A percentile compares a stretch with the other conserved stretches of the same genome.
phyloP scores from a whole-genome alignment of 2,329 filamentous ascomycete genomes.

The Cephalotrichum gorgonifer region DNA sequence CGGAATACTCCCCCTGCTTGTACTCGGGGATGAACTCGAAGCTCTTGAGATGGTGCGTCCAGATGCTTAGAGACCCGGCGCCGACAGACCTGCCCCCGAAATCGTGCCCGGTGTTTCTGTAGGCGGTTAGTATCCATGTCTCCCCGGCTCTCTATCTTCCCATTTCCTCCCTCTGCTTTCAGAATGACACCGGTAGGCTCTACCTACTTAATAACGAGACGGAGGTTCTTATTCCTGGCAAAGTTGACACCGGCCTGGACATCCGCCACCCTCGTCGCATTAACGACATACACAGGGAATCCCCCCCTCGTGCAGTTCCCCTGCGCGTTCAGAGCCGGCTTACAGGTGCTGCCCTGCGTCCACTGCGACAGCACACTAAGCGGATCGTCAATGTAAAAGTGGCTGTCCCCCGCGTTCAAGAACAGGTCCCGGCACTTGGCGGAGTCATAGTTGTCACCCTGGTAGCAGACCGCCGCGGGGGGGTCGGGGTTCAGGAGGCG shows the following conservation, averaged over 20 bases:
- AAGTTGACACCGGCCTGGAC: conserved; percentile 36
- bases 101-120: conserved; percentile 41
- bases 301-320: conserved; percentile 27
- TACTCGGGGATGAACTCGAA: conserved; percentile 30
- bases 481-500: conserved; percentile 21
- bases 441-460: conserved; percentile 12
- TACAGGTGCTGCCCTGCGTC: conserved; percentile 19
- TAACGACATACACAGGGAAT: conserved; percentile 29
- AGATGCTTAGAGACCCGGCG: conserved; percentile 23
- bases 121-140: background rate
- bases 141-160: background rate
- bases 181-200: background rate
- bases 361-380: conserved; percentile 6
- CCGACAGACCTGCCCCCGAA: conserved; percentile 30
- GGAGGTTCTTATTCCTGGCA: conserved; percentile 32
- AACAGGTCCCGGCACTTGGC: conserved; percentile 18
- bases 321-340: conserved; percentile 1
- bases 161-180: no score
- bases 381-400: conserved; percentile 9
- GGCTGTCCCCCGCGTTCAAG: conserved; percentile 15
- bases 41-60: conserved; percentile 27
- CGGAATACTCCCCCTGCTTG: conserved; percentile 29
- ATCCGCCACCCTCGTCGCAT: conserved; percentile 28
- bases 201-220: conserved; percentile 30
- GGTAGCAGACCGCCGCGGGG: conserved; percentile 19